These are phyloP conservation scores for Alternaria ventricosa DNA, from an alignment of 2,329 filamentous ascomycete genomes.

Conservation along the genomic window DNA sequence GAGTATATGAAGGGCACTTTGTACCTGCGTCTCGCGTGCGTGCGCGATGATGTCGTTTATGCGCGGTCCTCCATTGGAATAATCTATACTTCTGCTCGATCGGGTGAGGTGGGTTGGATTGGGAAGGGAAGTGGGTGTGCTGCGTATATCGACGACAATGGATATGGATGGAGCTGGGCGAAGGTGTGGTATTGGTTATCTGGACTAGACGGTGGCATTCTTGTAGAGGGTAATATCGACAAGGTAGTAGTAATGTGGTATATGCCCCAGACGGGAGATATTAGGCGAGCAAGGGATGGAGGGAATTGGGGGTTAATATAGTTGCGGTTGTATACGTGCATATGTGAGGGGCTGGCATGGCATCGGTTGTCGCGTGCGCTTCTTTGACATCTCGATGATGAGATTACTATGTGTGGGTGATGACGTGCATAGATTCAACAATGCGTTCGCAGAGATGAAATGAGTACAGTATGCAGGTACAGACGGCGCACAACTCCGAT, in stretches of 20 bases:
- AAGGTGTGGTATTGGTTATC: not conserved
- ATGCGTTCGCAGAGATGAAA: not conserved
- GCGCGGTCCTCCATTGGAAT: not conserved
- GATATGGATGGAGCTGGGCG: not conserved
- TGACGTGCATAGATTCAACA: not conserved
- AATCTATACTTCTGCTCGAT: not conserved
- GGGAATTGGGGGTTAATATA: not conserved
- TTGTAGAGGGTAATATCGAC: not conserved
- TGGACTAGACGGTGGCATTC: not conserved
- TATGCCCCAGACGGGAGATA: not conserved
- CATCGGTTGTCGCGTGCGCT: not conserved
- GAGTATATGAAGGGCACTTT: not conserved
- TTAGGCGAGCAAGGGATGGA: not conserved
- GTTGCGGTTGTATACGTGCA: not conserved
- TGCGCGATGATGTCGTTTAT: not conserved
- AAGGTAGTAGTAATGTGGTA: not conserved
- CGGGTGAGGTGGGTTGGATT: not conserved
- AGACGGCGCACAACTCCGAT: not conserved
- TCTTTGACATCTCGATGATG: not conserved
- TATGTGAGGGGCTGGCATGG: not conserved
- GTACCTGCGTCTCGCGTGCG: not conserved
- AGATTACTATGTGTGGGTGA: not conserved
- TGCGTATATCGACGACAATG: not conserved
- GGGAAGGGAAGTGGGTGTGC: not conserved
- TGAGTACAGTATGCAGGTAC: not conserved